These are phyloP conservation scores for Melampsora larici-populina DNA, from an alignment of 1,284 basidiomycete species.

Conservation along the genomic window DNA sequence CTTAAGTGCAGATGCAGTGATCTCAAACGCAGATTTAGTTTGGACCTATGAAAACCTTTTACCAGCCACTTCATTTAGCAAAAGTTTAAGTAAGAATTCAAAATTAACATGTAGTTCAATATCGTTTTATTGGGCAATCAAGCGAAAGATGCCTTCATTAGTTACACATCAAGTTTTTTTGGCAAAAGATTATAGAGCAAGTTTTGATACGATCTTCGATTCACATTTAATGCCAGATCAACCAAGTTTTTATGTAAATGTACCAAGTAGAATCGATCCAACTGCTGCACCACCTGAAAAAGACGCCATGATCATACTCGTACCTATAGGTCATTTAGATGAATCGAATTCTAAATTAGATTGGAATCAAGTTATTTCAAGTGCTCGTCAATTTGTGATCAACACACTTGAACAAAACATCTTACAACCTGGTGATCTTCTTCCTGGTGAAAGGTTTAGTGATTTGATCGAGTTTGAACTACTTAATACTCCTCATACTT, in stretches of 20 bases:
- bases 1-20: slow-evolving; percentile 58
- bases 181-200: slow-evolving; percentile 49
- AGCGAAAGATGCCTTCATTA: slow-evolving; percentile 55
- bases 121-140: slow-evolving; percentile 61
- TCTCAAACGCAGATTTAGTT: slow-evolving; percentile 60
- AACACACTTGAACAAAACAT: slow-evolving; percentile 47
- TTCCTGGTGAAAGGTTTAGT: slow-evolving; percentile 44
- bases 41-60: slow-evolving; percentile 59
- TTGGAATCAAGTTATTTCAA: slow-evolving; percentile 48
- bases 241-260: slow-evolving; percentile 61
- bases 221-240: slow-evolving; percentile 58
- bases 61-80: slow-evolving; percentile 52
- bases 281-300: slow-evolving; percentile 54
- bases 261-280: slow-evolving; percentile 56
- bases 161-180: slow-evolving; percentile 59
- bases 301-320: slow-evolving; percentile 55
- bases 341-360: slow-evolving; percentile 43
- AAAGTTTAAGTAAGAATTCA: slow-evolving; percentile 49
- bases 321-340: slow-evolving; percentile 54
- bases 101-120: slow-evolving; percentile 58
- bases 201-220: slow-evolving; percentile 60
- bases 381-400: slow-evolving; percentile 48
- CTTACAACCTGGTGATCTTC: slow-evolving; percentile 39
- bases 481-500: slow-evolving; percentile 54
- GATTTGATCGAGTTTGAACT: slow-evolving; percentile 48